A percentile compares a stretch with the other conserved stretches of the same genome.
phyloP scores from a whole-genome alignment of 371 early-diverging fungal genomes.

The Parasitella parasitica region DNA sequence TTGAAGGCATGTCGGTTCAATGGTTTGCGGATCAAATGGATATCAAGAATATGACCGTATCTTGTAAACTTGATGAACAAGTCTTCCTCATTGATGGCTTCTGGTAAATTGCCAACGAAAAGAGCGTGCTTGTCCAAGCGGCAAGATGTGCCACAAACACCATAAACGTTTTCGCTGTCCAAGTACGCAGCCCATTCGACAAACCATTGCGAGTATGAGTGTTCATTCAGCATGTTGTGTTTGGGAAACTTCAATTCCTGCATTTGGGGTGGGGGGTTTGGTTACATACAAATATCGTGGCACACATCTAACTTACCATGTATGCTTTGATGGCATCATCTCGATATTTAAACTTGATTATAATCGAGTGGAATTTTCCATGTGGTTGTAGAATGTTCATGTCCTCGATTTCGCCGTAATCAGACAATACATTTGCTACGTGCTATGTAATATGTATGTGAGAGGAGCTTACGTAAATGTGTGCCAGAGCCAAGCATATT shows the following conservation, averaged over 20 bases:
- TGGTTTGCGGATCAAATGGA: conserved; percentile 51
- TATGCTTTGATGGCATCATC: conserved; percentile 83
- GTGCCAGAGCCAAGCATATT: too few species aligned
- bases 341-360: conserved; percentile 73
- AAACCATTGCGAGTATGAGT: conserved; percentile 38
- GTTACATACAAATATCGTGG: neutral
- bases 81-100: conserved; percentile 41
- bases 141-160: neutral
- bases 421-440: neutral
- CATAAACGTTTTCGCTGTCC: conserved; percentile 18
- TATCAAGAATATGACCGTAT: conserved; percentile 59
- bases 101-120: conserved; percentile 73
- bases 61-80: conserved; percentile 52
- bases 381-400: conserved; percentile 53
- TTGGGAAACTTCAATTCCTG: conserved; percentile 5
- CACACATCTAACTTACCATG: conserved; percentile 39
- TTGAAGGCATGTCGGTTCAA: neutral
- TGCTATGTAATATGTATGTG: neutral
- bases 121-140: conserved; percentile 55
- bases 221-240: neutral
- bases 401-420: conserved; percentile 74
- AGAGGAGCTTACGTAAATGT: too few species aligned
- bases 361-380: conserved; percentile 57
- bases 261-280: neutral
- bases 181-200: conserved; percentile 74